phyloP scores from a whole-genome alignment of 805 yeast species.

The Hanseniaspora lachancei region DNA sequence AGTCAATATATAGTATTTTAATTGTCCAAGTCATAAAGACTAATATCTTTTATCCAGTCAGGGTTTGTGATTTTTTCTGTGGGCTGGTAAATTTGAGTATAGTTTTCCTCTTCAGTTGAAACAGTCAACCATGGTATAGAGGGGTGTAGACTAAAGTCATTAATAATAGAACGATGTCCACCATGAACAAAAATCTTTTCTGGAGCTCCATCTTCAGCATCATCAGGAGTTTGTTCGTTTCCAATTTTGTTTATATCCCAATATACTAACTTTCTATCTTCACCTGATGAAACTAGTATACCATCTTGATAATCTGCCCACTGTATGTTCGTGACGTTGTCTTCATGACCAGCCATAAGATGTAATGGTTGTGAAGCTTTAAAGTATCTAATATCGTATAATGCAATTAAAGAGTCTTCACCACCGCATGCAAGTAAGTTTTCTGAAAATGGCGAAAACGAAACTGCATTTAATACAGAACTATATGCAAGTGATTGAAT shows the following conservation, averaged over 20 bases:
- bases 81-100: constrained; percentile 35
- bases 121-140: constrained; percentile 63
- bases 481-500: constrained; percentile 19
- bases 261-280: constrained; percentile 61
- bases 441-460: constrained; percentile 50
- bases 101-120: constrained; percentile 36
- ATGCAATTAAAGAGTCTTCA: constrained; percentile 48
- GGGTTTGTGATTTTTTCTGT: constrained; percentile 26
- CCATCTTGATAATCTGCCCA: constrained; percentile 73
- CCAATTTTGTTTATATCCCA: constrained; percentile 79
- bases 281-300: constrained; percentile 60
- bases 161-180: constrained; percentile 69
- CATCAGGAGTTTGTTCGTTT: constrained; percentile 73
- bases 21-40: constrained; percentile 17
- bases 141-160: constrained; percentile 60
- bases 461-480: constrained; percentile 44
- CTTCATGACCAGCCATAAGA: constrained; percentile 70
- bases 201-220: constrained; percentile 82
- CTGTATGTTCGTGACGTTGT: constrained; percentile 54
- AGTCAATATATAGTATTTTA: neutral
- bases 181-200: constrained; percentile 86
- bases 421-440: constrained; percentile 59
- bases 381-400: constrained; percentile 49
- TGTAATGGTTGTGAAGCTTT: constrained; percentile 36
- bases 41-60: constrained; percentile 10